Base-by-base conservation (phyloP, 1,284 basidiomycete genomes). In the Puccinia coronata region DNA sequence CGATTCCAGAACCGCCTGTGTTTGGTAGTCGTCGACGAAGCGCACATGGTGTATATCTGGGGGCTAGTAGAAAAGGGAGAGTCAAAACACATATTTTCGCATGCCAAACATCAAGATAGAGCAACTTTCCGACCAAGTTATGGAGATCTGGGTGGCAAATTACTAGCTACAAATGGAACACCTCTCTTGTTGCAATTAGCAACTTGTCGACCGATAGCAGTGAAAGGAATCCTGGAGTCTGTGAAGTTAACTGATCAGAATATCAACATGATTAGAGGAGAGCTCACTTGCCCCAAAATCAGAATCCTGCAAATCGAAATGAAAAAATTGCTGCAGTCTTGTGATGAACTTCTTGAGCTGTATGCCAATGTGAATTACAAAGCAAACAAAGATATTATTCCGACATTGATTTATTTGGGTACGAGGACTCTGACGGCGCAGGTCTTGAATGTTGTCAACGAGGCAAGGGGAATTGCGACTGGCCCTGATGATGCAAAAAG, bases 31-130 rank as follows among this genome's bases (percentile, higher is more conserved):
- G 71, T 73, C 0, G 31, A 43, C 28, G 41, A 67, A n/a, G 63
- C 63, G 18, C 63, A 67, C 39, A 67, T 67, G 63, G 20, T 67
- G 11, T 73, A 73, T 23, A 18, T 18, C 16, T 73, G 71, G 49
- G 71, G 71, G 1, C 23, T 73, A 23, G 47, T 73, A 8, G 51
- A n/a, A 5, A 55, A 25, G 34, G 47, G 71, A 6, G 34, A 59
- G 18, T n/a, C 47, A 41, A 67, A 47, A n/a, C 41, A 5, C 14
- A 43, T 28, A 5, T 39, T n/a, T 1, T 3, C 20, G 1, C 12
- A 67, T 67, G 8, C 3, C 11, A 6, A 43, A 31, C 49, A 51
- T 16, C 41, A 49, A 34, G 69, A 71, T 39, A 16, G 28, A 31
- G 41, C n/a, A 14, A 34, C 51, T 28, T 71, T 71, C 28, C 43